Percentiles rank a stretch among this genome's conserved stretches.
phyloP scores from a whole-genome alignment of 2,329 filamentous ascomycete genomes.

The Drechslerella dactyloides region DNA sequence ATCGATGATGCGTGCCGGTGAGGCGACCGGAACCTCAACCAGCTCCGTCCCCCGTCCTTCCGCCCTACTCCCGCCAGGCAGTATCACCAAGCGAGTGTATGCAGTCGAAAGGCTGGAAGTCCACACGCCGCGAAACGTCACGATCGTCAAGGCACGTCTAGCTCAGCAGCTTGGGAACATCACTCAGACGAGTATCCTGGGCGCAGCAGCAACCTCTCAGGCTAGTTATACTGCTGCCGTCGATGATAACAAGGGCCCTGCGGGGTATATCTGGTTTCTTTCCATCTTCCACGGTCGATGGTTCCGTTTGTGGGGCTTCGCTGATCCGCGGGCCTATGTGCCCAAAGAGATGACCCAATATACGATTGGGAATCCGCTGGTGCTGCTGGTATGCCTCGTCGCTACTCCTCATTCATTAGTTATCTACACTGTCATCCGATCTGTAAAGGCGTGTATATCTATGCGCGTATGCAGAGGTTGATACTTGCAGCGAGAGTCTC shows the following conservation, averaged over 20 bases:
- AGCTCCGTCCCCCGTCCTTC: conserved; percentile 4
- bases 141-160: conserved; percentile 13
- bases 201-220: conserved; percentile 6
- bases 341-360: conserved; percentile 30
- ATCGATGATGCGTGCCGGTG: no score
- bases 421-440: no score
- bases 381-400: conserved; percentile 16
- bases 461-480: no score
- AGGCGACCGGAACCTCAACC: neutral
- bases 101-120: conserved; percentile 23
- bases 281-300: conserved; percentile 23
- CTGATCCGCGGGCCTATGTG: conserved; percentile 15
- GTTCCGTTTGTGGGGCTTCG: conserved; percentile 39
- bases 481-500: no score
- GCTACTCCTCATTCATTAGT: neutral
- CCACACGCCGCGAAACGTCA: conserved; percentile 9
- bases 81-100: neutral
- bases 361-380: conserved; percentile 32
- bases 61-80: neutral
- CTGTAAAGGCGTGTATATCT: no score
- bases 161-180: conserved; percentile 22
- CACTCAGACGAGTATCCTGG: conserved; percentile 5
- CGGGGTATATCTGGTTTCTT: conserved; percentile 28
- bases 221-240: conserved; percentile 30
- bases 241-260: conserved; percentile 15